Evolutionary conservation across 345 rosid species (phyloP), one percentile per base, ranked within the genome.

Genomic region (Gossypioides kirkii): DNA sequence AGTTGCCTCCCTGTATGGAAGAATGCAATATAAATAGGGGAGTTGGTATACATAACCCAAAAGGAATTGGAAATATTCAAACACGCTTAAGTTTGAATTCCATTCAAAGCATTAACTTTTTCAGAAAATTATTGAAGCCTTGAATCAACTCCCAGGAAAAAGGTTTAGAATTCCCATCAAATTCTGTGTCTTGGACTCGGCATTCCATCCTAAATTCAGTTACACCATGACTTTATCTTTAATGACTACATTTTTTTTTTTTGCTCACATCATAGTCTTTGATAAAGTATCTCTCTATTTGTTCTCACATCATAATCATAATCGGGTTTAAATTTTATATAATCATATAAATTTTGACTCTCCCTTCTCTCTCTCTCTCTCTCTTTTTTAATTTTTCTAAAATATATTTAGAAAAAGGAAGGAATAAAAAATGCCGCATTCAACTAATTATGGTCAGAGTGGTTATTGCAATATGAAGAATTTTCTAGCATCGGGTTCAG

Each of bases 91-190:
- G 59, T 58, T 6, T 2, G 8, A 49, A 47, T 72, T 66, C 73
- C 72, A 75, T 72, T 72, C 78, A 75, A 79, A 78, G 69, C 18
- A 11, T 14, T 54, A 70, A 20, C 49, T 0, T 64, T 71, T 71
- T 69, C 23, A 36, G 36, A 61, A 45, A 22, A 10, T n/a, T 11
- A 45, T 18, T 49, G 70, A 10, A 41, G 62, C 74, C 61, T 26
- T 62, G 43, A 41, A 56, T 70, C 69, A 56, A 64, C 54, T 13
- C 16, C 26, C 49, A 1, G 0, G 25, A 54, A 7, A 23, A 50
- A 45, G 45, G 41, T 70, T 36, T 36, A n/a, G 32, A 49, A 54
- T 10, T 22, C 22, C 61, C 22, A 54, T 9, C 20, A 60, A 59
- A 16, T 2, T 46, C 17, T 18, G n/a, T 50, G 16, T 8, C 26